Conservation (phyloP, 306 rosid genomes). For the Lathyrus aphaca region DNA sequence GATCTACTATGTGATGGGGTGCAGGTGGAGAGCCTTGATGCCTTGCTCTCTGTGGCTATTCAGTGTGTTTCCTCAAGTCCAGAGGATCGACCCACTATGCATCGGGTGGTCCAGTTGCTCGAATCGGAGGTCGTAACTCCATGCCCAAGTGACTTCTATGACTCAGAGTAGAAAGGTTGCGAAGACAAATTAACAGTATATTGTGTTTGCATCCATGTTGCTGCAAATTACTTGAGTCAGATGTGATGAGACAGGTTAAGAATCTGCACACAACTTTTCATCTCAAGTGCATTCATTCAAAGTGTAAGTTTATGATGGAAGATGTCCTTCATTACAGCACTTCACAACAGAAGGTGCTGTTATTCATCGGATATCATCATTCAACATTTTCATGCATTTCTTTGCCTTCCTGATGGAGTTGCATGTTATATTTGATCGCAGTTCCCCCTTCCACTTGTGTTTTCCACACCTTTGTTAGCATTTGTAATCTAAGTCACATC, state of each 20-base stretch:
- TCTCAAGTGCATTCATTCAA: slow-evolving; percentile 51
- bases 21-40: slow-evolving; percentile 87
- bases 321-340: slow-evolving; percentile 38
- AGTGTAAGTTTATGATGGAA: slow-evolving; percentile 41
- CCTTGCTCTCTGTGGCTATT: slow-evolving; percentile 78
- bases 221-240: slow-evolving; percentile 36
- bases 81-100: slow-evolving; percentile 97
- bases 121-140: slow-evolving; percentile 98
- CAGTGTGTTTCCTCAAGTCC: slow-evolving; percentile 91
- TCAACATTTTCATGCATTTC: slow-evolving; percentile 38
- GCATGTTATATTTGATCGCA: slow-evolving; percentile 31
- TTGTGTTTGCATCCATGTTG: slow-evolving; percentile 38
- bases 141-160: slow-evolving; percentile 95
- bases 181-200: slow-evolving; percentile 31
- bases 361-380: slow-evolving; percentile 39
- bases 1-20: slow-evolving; percentile 85
- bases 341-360: slow-evolving; percentile 28
- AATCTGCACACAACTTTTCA: slow-evolving; percentile 36
- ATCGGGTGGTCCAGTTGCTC: slow-evolving; percentile 88
- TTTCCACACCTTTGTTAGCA: slow-evolving; percentile 12
- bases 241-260: slow-evolving; percentile 39
- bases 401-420: slow-evolving; percentile 47
- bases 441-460: slow-evolving; percentile 36
- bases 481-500: slow-evolving; percentile 52
- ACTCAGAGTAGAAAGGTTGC: slow-evolving; percentile 63